phyloP scores from a whole-genome alignment of 2,329 filamentous ascomycete species.

The Fusarium floridanum region DNA sequence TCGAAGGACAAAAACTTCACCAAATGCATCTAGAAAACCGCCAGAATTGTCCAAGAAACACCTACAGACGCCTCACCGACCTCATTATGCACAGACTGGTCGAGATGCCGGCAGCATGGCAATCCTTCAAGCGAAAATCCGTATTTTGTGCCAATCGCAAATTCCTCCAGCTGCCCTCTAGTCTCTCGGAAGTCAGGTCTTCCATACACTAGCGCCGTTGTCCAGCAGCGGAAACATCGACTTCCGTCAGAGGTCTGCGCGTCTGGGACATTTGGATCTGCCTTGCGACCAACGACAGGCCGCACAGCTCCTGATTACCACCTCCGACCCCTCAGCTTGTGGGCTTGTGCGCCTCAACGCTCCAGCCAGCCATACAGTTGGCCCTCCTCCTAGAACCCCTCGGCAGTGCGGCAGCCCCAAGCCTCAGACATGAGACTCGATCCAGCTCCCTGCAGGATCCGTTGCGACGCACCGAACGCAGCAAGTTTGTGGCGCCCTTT shows the following conservation, averaged over 20 bases:
- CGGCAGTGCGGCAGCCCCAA: conserved; percentile 8
- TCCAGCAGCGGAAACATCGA: conserved; percentile 38
- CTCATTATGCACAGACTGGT: background rate
- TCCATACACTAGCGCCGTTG: conserved; percentile 42
- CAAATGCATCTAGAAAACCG: background rate
- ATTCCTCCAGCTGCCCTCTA: conserved; percentile 31
- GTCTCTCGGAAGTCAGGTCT: conserved; percentile 41
- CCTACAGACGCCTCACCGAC: background rate
- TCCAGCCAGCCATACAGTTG: background rate
- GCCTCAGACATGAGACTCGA: conserved; percentile 11
- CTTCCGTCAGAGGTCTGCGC: conserved; percentile 37
- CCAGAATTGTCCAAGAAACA: background rate
- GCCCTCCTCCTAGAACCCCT: background rate
- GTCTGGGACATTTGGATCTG: conserved; percentile 23
- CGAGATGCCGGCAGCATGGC: conserved; percentile 1
- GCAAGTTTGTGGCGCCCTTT: conserved; percentile 21
- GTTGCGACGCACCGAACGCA: conserved; percentile 9
- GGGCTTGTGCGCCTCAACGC: conserved; percentile 3
- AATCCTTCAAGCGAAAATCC: background rate
- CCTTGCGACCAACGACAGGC: conserved; percentile 26
- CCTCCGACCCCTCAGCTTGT: conserved; percentile 10
- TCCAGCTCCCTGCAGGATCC: conserved; percentile 15
- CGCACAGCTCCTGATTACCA: conserved; percentile 25
- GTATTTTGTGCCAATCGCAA: conserved; percentile 16
- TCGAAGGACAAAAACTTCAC: background rate